These are phyloP conservation scores for Capillidium rhysosporum DNA, from an alignment of 371 early-diverging fungal species.

Conservation along the genomic window DNA sequence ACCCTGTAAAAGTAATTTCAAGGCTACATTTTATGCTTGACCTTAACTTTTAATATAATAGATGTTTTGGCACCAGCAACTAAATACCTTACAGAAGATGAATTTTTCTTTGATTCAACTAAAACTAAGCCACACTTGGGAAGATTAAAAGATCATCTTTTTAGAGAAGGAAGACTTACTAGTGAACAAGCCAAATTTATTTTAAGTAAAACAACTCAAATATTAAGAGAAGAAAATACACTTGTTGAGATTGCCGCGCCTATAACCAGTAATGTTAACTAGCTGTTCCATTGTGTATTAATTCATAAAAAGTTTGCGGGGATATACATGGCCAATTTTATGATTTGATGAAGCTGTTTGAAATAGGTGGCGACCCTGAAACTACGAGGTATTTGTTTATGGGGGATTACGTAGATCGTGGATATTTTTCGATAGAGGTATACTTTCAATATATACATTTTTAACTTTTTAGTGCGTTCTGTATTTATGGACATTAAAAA, in stretches of 20 bases:
- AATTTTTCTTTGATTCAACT: slow-evolving; percentile 32
- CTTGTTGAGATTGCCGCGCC: slow-evolving; percentile 78
- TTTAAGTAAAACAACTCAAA: slow-evolving; percentile 44
- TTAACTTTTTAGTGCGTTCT: slow-evolving; percentile 45
- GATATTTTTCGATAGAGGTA: slow-evolving; percentile 80
- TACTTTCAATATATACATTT: neutral
- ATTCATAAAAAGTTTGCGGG: slow-evolving; percentile 59
- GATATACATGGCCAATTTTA: slow-evolving; percentile 99
- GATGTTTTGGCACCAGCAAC: slow-evolving; percentile 34
- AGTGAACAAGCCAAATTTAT: slow-evolving; percentile 81
- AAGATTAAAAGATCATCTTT: slow-evolving; percentile 73
- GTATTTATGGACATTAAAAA: slow-evolving; percentile 75
- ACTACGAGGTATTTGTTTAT: slow-evolving; percentile 75
- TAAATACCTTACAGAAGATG: slow-evolving; percentile 23
- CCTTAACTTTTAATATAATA: slow-evolving; percentile 5
- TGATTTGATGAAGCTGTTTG: slow-evolving; percentile 96
- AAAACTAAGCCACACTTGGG: slow-evolving; percentile 54
- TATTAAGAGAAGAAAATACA: slow-evolving; percentile 61
- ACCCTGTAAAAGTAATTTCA: neutral
- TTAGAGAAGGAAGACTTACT: slow-evolving; percentile 73
- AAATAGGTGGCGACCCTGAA: slow-evolving; percentile 88
- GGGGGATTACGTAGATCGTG: slow-evolving; percentile 98
- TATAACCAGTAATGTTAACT: slow-evolving; percentile 40
- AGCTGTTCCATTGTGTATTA: neutral
- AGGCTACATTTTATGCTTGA: neutral